Conservation (phyloP, 2,329 filamentous ascomycete species). For the Phialophora expanda region DNA sequence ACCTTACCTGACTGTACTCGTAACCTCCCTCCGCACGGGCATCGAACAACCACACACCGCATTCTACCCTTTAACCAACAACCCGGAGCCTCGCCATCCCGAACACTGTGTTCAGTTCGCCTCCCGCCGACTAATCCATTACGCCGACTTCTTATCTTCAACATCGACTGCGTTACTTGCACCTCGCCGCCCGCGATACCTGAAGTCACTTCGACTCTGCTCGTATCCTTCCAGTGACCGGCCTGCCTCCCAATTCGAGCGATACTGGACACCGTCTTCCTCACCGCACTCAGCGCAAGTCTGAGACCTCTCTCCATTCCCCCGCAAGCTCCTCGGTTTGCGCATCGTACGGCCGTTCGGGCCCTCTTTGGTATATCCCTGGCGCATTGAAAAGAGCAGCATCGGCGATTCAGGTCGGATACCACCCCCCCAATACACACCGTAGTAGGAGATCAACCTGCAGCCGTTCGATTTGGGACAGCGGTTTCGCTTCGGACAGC, state of each 20-base stretch:
- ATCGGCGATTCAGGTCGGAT: slow-evolving; percentile 18
- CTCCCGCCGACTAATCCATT: slow-evolving; percentile 8
- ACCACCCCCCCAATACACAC: slow-evolving; percentile 1
- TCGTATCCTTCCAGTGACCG: background rate
- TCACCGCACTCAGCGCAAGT: slow-evolving; percentile 1
- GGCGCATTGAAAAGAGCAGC: slow-evolving; percentile 21
- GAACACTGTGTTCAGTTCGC: slow-evolving; percentile 19
- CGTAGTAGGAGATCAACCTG: slow-evolving; percentile 7
- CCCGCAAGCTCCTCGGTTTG: slow-evolving; percentile 5
- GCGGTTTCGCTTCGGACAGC: slow-evolving; percentile 8
- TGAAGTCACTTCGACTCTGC: background rate
- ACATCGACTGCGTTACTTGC: slow-evolving; percentile 1
- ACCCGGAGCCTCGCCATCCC: slow-evolving; percentile 20
- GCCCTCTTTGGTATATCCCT: background rate
- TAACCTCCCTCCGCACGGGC: slow-evolving; percentile 9
- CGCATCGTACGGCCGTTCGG: background rate
- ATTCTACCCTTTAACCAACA: slow-evolving; percentile 17
- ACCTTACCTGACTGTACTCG: slow-evolving; percentile 18
- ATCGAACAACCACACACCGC: slow-evolving; percentile 14
- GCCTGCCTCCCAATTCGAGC: slow-evolving; percentile 1
- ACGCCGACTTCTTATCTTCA: slow-evolving; percentile 14
- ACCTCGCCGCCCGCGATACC: slow-evolving; percentile 5
- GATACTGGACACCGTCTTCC: background rate
- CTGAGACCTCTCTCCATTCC: background rate
- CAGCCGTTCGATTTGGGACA: slow-evolving; percentile 5